phyloP scores from a whole-genome alignment of 176 grass and related monocot species.

The Lolium perenne region DNA sequence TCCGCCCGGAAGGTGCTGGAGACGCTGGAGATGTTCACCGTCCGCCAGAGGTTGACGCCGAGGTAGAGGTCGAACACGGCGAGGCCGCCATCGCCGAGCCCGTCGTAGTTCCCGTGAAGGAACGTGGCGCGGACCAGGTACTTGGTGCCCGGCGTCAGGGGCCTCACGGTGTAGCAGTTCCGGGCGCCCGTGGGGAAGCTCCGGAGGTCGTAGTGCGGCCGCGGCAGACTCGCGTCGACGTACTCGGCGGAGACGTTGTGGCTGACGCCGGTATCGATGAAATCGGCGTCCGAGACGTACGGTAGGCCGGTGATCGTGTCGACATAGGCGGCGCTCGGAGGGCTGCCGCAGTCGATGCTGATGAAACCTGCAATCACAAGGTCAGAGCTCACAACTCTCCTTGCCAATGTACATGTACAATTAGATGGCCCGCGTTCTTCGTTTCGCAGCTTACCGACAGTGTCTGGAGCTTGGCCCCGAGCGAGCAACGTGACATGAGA shows the following conservation, averaged over 20 bases:
- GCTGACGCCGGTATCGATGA: conserved; percentile 42
- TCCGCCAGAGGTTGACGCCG: conserved; percentile 60
- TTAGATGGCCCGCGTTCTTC: background rate
- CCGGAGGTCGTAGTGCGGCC: conserved; percentile 29
- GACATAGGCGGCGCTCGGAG: conserved; percentile 2
- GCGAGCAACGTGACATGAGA: background rate
- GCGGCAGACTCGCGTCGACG: background rate
- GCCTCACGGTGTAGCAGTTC: conserved; percentile 53
- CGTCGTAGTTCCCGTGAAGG: conserved; percentile 64
- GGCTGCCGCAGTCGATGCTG: conserved; percentile 27
- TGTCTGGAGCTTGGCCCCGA: conserved; percentile 7
- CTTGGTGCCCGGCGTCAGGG: conserved; percentile 37
- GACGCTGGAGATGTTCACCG: conserved; percentile 32
- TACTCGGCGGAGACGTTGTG: conserved; percentile 21
- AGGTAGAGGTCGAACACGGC: conserved; percentile 63
- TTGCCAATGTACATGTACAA: background rate
- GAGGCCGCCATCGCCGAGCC: conserved; percentile 36
- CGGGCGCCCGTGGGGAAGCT: conserved; percentile 57
- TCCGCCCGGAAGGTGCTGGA: conserved; percentile 14
- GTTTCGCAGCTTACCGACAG: conserved; percentile 12
- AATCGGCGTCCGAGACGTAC: conserved; percentile 43
- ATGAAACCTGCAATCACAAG: background rate
- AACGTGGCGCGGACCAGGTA: conserved; percentile 57
- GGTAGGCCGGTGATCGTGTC: background rate
- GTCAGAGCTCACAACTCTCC: background rate